Conservation (phyloP, 371 early-diverging fungal species). For the Apophysomyces variabilis region DNA sequence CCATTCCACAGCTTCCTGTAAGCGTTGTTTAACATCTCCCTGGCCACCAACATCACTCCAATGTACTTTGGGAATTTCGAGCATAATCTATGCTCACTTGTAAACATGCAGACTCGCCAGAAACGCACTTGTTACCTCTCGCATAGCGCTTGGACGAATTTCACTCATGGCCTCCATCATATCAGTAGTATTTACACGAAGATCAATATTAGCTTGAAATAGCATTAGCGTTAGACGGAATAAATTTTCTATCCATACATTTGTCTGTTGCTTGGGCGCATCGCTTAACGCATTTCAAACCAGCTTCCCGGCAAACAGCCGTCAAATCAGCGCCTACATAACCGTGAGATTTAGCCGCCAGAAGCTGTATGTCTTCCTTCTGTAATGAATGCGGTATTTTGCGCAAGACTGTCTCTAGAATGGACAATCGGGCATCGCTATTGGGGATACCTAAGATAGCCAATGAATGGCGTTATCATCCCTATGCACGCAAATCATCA, state of each 20-base stretch:
- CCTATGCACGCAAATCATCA: neutral
- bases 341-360: conserved; percentile 86
- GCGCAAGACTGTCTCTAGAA: conserved; percentile 74
- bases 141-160: conserved; percentile 94
- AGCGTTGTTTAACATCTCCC: conserved; percentile 88
- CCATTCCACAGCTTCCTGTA: conserved; percentile 99
- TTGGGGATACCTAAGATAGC: conserved; percentile 74
- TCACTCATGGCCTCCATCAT: conserved; percentile 64
- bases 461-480: neutral
- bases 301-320: conserved; percentile 88
- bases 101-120: neutral
- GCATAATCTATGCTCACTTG: conserved; percentile 56
- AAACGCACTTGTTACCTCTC: conserved; percentile 69
- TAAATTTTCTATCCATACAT: neutral
- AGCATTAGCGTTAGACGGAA: neutral
- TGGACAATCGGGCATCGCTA: conserved; percentile 70
- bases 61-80: conserved; percentile 94
- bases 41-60: conserved; percentile 99
- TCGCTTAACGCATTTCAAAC: conserved; percentile 79
- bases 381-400: conserved; percentile 74
- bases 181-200: conserved; percentile 45
- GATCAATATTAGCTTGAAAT: conserved; percentile 15
- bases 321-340: conserved; percentile 99
- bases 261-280: conserved; percentile 26
- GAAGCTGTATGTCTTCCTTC: conserved; percentile 50